Base-by-base conservation (phyloP, 345 rosid species). In the Viola odorata region DNA sequence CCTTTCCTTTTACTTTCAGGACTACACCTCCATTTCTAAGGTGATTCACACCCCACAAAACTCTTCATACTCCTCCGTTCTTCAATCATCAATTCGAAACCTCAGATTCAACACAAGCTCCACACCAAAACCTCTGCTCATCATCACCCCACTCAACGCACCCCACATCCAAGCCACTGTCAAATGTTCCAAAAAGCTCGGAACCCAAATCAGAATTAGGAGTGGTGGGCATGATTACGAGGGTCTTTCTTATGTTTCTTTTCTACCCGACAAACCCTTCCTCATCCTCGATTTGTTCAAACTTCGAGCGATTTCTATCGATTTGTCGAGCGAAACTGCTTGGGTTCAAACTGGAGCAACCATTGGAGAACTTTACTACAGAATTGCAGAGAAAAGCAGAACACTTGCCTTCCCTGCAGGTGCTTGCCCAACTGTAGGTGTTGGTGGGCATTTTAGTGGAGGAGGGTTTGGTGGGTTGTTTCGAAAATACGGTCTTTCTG, bases 171-270 rank as follows among this genome's bases (percentile, higher is more conserved):
- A 67, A 53, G 71, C 59, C 8, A 37, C 60, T 5, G 15, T 67
- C 6, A 3, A 9, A 37, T 67, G 71, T 12, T 56, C 64, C 4
- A 11, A 17, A 8, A 60, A 52, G 13, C 55, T 52, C 17, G 59
- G 59, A 0, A 38, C 60, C 53, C 47, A 53, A 40, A 54, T 67
- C 10, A 67, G 56, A 54, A 50, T 60, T 14, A 40, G 65, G 13
- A 60, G 71, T 36, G 65, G 64, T 8, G 71, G 71, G 3, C 71
- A 67, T 45, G 71, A 67, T 45, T 60, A 60, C 8, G 71, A 67
- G 45, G 71, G 71, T 4, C 15, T 60, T 48, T 67, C 65, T 39
- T 67, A 67, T 39, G 71, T 67, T 6, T 60, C 60, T 0, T 11
- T 8, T 0, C 12, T 37, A 1, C 3, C 39, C 5, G 2, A 23